phyloP scores from a whole-genome alignment of 768 basidiomycete genomes.

The Suillus discolor region DNA sequence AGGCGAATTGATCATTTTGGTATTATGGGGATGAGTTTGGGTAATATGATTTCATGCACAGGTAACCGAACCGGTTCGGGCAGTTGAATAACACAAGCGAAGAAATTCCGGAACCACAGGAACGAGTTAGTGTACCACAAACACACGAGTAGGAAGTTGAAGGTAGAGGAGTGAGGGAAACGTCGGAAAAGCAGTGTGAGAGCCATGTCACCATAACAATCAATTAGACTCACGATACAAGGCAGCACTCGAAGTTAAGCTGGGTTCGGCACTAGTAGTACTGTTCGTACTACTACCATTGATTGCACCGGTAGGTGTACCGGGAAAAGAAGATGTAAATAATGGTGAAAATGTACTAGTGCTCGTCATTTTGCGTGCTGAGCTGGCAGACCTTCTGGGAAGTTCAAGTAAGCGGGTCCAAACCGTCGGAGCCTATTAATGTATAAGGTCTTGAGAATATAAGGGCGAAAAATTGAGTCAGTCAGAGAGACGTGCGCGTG shows the following conservation, averaged over 20 bases:
- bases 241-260: slow-evolving; percentile 23
- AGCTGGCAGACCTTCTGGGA: slow-evolving; percentile 13
- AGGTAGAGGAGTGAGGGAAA: slow-evolving; percentile 12
- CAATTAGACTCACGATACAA: slow-evolving; percentile 29
- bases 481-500: neutral
- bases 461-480: neutral
- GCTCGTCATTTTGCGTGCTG: neutral
- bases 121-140: neutral
- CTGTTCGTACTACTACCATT: neutral
- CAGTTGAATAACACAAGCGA: slow-evolving; percentile 3
- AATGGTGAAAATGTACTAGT: neutral
- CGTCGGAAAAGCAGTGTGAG: slow-evolving; percentile 20
- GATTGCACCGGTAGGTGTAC: neutral
- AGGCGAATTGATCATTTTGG: slow-evolving; percentile 7
- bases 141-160: neutral
- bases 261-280: neutral
- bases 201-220: slow-evolving; percentile 3
- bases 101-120: neutral
- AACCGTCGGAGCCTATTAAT: slow-evolving; percentile 22
- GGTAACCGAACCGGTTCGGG: slow-evolving; percentile 10
- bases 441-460: slow-evolving; percentile 2
- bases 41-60: slow-evolving; percentile 10
- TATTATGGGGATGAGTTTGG: slow-evolving; percentile 6
- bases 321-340: neutral
- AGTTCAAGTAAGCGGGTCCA: neutral